Evolutionary conservation across 2,329 filamentous ascomycete genomes (phyloP).

Genomic region (Tolypocladium tropicale): DNA sequence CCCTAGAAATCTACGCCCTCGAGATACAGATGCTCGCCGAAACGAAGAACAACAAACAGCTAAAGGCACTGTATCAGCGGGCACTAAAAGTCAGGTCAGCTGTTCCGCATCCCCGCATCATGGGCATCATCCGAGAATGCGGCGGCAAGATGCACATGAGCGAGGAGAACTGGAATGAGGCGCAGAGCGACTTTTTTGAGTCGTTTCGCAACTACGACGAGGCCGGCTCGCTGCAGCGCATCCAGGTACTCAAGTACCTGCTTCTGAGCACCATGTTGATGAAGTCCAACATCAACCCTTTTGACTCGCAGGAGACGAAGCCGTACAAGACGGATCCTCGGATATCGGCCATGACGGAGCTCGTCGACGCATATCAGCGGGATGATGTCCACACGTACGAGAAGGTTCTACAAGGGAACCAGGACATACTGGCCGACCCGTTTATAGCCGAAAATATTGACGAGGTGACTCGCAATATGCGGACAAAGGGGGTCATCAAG

Average conservation of each 20-base stretch:
- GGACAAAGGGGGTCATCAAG: conserved; percentile 88
- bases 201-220: conserved; percentile 99
- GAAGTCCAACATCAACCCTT: conserved; percentile 97
- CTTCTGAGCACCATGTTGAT: conserved; percentile 96
- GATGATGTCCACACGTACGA: conserved; percentile 93
- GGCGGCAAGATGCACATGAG: conserved; percentile 99
- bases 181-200: conserved; percentile 96
- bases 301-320: conserved; percentile 97
- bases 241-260: conserved; percentile 95
- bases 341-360: conserved; percentile 92
- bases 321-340: conserved; percentile 93
- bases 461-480: conserved; percentile 96
- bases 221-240: conserved; percentile 88
- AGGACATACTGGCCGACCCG: conserved; percentile 78
- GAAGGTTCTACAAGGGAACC: conserved; percentile 74
- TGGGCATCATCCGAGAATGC: conserved; percentile 97
- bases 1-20: conserved; percentile 87
- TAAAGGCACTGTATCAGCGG: conserved; percentile 86
- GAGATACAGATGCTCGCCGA: conserved; percentile 99
- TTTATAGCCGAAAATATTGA: conserved; percentile 99
- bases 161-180: conserved; percentile 98
- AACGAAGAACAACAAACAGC: conserved; percentile 92
- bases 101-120: conserved; percentile 95
- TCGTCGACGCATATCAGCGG: conserved; percentile 92
- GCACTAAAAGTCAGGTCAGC: conserved; percentile 91